Percentiles rank a stretch among this genome's conserved stretches.
These are phyloP conservation scores for Wallemia hederae DNA, from an alignment of 1,284 basidiomycete genomes.

Conservation along the genomic window DNA sequence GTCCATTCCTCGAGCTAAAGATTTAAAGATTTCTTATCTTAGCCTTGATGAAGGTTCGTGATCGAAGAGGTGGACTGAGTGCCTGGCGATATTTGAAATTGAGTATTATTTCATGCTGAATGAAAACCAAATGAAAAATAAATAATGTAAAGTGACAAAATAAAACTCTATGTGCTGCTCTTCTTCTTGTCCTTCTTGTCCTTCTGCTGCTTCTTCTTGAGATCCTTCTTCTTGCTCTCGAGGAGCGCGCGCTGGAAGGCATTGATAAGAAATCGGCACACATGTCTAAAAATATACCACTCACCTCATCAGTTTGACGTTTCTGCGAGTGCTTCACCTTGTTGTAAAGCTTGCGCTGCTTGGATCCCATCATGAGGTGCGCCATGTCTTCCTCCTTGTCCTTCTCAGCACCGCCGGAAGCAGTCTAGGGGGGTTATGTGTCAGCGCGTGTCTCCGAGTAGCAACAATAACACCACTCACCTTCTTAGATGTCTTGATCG, in stretches of 20 bases:
- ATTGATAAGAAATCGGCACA: conserved; percentile 1
- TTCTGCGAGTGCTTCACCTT: conserved; percentile 70
- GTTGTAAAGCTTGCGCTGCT: conserved; percentile 81
- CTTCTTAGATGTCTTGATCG: conserved; percentile 16
- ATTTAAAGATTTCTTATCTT: too few species aligned
- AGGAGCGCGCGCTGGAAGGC: conserved; percentile 7
- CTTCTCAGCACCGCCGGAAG: conserved; percentile 7
- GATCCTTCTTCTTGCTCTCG: conserved; percentile 10
- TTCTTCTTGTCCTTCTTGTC: not conserved
- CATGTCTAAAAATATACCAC: conserved; percentile 1
- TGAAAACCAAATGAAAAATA: not conserved
- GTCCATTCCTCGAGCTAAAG: not conserved
- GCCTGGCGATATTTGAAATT: not conserved
- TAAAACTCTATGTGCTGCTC: not conserved
- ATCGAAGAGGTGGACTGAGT: not conserved
- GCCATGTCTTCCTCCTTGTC: conserved; percentile 54
- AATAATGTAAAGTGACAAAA: not conserved
- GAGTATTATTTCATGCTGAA: not conserved
- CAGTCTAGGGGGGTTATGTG: conserved; percentile 8
- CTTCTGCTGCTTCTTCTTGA: conserved; percentile 11
- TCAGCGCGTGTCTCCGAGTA: conserved; percentile 6
- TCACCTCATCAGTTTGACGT: conserved; percentile 54
- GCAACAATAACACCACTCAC: not conserved
- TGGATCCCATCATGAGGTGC: conserved; percentile 96
- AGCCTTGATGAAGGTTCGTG: too few species aligned